These are phyloP conservation scores for Phytophthora hibernalis DNA, from an alignment of 352 stramenopile species.

Conservation along the genomic window DNA sequence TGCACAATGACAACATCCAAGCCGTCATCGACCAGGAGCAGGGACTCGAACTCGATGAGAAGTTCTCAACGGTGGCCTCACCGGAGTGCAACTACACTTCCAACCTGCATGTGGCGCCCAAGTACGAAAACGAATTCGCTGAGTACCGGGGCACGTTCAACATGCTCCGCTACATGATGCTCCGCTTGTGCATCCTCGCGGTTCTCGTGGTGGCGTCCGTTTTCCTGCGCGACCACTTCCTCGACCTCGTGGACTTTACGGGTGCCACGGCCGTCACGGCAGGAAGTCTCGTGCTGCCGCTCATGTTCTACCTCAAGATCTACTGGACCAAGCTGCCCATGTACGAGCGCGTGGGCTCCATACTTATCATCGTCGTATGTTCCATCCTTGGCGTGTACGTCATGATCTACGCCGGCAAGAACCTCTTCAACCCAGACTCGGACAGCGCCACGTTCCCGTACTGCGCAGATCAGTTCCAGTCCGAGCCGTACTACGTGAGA, in stretches of 20 bases:
- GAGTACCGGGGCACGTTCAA: constrained; percentile 44
- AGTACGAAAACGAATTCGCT: constrained; percentile 37
- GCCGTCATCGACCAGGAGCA: constrained; percentile 17
- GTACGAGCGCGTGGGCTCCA: constrained; percentile 45
- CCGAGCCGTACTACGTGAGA: constrained; percentile 51
- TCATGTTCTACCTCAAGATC: constrained; percentile 61
- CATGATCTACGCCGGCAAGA: constrained; percentile 49
- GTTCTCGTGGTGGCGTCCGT: constrained; percentile 46
- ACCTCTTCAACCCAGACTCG: constrained; percentile 43
- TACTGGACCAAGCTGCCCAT: constrained; percentile 48
- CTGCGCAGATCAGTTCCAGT: constrained; percentile 55
- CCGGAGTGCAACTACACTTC: constrained; percentile 27
- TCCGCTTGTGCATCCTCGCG: constrained; percentile 45
- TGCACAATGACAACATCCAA: constrained; percentile 45
- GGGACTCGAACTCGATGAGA: constrained; percentile 25
- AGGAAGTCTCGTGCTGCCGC: constrained; percentile 49
- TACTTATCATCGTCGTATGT: constrained; percentile 47
- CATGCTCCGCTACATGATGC: constrained; percentile 36
- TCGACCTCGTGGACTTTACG: constrained; percentile 61
- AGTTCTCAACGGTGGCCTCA: constrained; percentile 24
- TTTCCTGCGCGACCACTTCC: constrained; percentile 50
- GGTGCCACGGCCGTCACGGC: constrained; percentile 46
- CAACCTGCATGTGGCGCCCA: constrained; percentile 7
- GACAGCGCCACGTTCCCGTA: constrained; percentile 55
- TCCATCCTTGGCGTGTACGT: constrained; percentile 47